These are phyloP conservation scores for Claviceps pazoutovae DNA, from an alignment of 2,329 filamentous ascomycete species.

Conservation along the genomic window DNA sequence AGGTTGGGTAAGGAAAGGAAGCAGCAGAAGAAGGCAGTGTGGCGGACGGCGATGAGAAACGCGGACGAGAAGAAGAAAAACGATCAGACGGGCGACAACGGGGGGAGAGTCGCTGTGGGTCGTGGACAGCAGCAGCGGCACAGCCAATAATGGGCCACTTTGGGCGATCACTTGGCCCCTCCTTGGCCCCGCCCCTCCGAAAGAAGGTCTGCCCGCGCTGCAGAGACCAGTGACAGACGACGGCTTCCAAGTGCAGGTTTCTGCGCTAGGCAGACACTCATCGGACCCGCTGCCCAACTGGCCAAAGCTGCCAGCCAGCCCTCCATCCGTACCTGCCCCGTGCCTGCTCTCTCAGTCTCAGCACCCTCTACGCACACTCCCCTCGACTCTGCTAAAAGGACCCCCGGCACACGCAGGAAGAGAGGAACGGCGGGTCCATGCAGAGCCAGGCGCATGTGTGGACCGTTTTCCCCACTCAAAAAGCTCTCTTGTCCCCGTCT, in stretches of 20 bases:
- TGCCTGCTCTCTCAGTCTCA: too few relatives aligned
- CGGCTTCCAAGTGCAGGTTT: too few relatives aligned
- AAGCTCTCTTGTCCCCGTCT: neutral
- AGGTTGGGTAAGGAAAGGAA: slow-evolving; percentile 20
- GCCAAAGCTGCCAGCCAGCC: too few relatives aligned
- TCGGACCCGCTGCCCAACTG: too few relatives aligned
- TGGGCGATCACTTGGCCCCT: too few relatives aligned
- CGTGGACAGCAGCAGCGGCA: neutral
- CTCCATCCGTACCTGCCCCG: too few relatives aligned
- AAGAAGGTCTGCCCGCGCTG: too few relatives aligned
- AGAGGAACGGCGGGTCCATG: neutral
- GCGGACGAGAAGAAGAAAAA: slow-evolving; percentile 20
- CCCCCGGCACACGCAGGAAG: neutral
- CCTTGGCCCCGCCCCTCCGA: too few relatives aligned
- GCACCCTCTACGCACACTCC: too few relatives aligned
- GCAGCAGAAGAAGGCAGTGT: slow-evolving; percentile 20
- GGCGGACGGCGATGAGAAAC: slow-evolving; percentile 20
- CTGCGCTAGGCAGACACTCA: too few relatives aligned
- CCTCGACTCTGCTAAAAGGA: neutral
- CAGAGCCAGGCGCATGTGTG: neutral
- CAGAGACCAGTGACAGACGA: too few relatives aligned
- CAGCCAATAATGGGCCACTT: too few relatives aligned
- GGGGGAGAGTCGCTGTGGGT: slow-evolving; percentile 10
- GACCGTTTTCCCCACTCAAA: neutral
- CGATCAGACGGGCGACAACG: slow-evolving; percentile 21